phyloP scores from a whole-genome alignment of 164 flowering plant species.

The Paratinospora sagittata region DNA sequence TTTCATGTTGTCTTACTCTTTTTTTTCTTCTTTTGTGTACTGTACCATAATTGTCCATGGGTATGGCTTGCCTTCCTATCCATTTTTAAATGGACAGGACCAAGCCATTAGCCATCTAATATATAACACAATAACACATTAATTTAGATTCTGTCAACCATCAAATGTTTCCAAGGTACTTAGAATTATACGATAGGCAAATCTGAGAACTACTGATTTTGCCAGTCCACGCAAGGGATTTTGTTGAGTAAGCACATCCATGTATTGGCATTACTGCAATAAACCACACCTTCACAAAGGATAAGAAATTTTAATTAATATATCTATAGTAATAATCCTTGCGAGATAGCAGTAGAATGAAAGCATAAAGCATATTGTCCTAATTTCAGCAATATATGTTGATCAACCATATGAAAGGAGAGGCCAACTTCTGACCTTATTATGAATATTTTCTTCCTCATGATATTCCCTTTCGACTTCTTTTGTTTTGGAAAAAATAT shows the following conservation, averaged over 20 bases:
- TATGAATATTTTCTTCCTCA: constrained; percentile 32
- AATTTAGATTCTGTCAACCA: neutral
- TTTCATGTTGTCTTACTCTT: neutral
- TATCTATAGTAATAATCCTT: neutral
- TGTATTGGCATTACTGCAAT: neutral
- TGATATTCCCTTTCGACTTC: constrained; percentile 36
- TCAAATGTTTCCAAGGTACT: neutral
- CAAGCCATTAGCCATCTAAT: neutral
- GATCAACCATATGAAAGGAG: neutral
- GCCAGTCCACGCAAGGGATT: neutral
- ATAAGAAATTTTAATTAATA: neutral
- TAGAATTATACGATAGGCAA: neutral
- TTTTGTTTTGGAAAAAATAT: constrained; percentile 30
- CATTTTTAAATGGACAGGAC: neutral
- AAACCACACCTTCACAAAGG: neutral
- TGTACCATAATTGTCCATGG: neutral
- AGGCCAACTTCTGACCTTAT: constrained; percentile 34
- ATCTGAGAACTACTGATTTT: neutral
- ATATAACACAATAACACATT: neutral
- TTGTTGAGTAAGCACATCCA: no score
- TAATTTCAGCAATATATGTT: neutral
- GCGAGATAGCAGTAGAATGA: neutral
- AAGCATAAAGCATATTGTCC: neutral
- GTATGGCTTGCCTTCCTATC: neutral
- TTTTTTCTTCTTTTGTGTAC: neutral